These are phyloP conservation scores for Fusarium mangiferae DNA, from an alignment of 2,329 filamentous ascomycete species.

Conservation along the genomic window DNA sequence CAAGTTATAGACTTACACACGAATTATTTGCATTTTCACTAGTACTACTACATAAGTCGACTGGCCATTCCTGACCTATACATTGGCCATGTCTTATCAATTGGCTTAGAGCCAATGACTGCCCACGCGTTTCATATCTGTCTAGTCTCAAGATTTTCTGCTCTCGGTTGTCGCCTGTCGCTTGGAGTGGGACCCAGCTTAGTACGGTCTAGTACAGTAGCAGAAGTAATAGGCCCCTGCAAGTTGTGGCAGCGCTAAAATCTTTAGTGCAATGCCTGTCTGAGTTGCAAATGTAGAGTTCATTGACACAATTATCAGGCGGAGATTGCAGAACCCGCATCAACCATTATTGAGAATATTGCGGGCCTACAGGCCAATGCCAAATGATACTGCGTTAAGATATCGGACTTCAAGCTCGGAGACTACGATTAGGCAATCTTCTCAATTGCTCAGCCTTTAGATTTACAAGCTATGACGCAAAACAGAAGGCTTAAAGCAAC, in stretches of 20 bases:
- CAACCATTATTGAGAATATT: not conserved
- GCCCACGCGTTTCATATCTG: no score
- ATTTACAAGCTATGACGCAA: accelerated
- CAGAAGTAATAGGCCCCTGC: not conserved
- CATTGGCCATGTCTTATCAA: not conserved
- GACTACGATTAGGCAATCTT: accelerated
- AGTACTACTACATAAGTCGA: accelerated
- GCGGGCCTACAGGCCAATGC: accelerated
- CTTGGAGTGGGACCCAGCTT: not conserved
- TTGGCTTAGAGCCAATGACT: not conserved
- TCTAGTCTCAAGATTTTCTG: not conserved
- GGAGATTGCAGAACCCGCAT: not conserved
- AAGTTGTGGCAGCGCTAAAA: not conserved
- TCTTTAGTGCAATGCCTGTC: no score
- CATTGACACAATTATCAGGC: not conserved
- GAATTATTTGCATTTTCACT: accelerated
- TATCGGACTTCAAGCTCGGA: accelerated
- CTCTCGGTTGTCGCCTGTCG: not conserved
- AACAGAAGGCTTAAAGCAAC: accelerated
- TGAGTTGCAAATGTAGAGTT: not conserved
- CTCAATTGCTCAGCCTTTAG: not conserved
- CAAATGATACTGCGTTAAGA: accelerated
- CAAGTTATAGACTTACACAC: not conserved
- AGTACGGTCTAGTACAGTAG: no score
- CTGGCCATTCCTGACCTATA: not conserved